Evolutionary conservation across 2,329 filamentous ascomycete genomes (phyloP), one percentile per base, ranked within the genome.

Genomic region (Aspergillus transmontanensis): DNA sequence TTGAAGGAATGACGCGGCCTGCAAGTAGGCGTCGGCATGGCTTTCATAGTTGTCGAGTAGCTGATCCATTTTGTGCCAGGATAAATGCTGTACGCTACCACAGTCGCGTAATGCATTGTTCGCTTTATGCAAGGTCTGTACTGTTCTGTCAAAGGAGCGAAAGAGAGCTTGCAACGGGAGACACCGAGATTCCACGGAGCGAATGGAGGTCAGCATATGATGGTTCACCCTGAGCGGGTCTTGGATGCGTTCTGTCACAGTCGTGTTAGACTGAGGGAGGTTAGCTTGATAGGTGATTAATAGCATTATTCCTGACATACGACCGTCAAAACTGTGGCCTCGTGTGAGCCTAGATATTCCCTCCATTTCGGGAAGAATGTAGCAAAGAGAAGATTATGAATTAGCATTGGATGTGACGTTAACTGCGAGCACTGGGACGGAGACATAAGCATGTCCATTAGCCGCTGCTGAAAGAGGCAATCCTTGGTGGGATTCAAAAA

Each of bases 361-460:
- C 75, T 69, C 74, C 75, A 78, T 21, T 68, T 66, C 10, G 66
- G 66, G 16, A 73, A 66, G 55, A 73, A 77, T 0, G 70, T 71
- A 1, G 71, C 67, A 7, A 77, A 70, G 1, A 75, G 54, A 1
- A 74, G 60, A n/a, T 66, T 65, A 51, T 76, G 74, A 1, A 75
- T 43, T 41, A 72, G 67, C 3, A 73, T 67, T 2, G 66, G 69
- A 45, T 71, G 62, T 3, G 21, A 53, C 48, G 43, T 43, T n/a
- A 64, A 57, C 51, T 36, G 56, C 32, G 57, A 61, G n/a, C 57
- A 61, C 21, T 63, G 36, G 19, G 46, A 34, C 3, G 60, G 59
- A 11, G 68, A 67, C 19, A 36, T 26, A 28, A 62, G 65, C 21
- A 39, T 53, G 34, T 59, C 64, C 57, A 36, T 66, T 54, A 67